Percentiles rank a stretch among this genome's conserved stretches.
Evolutionary conservation across 768 basidiomycete genomes (phyloP).

Genomic region (Podaxis sp.): DNA sequence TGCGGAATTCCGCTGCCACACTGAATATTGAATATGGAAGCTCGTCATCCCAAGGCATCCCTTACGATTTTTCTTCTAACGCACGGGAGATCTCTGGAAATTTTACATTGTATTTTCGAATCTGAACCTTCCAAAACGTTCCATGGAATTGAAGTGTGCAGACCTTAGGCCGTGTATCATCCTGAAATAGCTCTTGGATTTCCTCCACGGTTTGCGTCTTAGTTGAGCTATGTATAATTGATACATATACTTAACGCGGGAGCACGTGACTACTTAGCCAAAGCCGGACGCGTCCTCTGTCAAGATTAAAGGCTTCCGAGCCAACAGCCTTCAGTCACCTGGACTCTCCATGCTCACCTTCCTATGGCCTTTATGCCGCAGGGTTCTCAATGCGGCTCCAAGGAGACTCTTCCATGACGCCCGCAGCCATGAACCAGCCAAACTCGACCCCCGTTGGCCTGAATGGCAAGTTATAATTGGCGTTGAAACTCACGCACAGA

Average conservation of each 20-base stretch:
- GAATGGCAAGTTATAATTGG: conserved; percentile 92
- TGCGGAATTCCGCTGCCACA: neutral
- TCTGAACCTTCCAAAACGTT: too few relatives aligned
- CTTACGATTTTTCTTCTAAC: neutral
- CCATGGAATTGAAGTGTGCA: too few relatives aligned
- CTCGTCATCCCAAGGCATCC: neutral
- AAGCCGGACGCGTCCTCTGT: too few relatives aligned
- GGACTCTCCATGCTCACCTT: neutral
- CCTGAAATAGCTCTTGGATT: too few relatives aligned
- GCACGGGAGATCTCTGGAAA: too few relatives aligned
- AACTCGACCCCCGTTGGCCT: conserved; percentile 60
- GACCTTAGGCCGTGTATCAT: too few relatives aligned
- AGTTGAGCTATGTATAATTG: too few relatives aligned
- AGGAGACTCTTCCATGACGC: conserved; percentile 31
- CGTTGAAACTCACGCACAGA: conserved; percentile 94
- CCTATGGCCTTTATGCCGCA: neutral
- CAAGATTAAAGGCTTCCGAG: neutral
- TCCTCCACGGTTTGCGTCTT: too few relatives aligned
- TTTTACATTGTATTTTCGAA: too few relatives aligned
- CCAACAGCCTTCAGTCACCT: neutral
- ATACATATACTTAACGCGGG: too few relatives aligned
- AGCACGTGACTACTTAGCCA: too few relatives aligned
- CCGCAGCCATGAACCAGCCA: conserved; percentile 23
- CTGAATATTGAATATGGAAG: neutral
- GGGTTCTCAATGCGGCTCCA: neutral